Base-by-base conservation (phyloP, 2,329 filamentous ascomycete species). In the Orbilia ellipsospora region DNA sequence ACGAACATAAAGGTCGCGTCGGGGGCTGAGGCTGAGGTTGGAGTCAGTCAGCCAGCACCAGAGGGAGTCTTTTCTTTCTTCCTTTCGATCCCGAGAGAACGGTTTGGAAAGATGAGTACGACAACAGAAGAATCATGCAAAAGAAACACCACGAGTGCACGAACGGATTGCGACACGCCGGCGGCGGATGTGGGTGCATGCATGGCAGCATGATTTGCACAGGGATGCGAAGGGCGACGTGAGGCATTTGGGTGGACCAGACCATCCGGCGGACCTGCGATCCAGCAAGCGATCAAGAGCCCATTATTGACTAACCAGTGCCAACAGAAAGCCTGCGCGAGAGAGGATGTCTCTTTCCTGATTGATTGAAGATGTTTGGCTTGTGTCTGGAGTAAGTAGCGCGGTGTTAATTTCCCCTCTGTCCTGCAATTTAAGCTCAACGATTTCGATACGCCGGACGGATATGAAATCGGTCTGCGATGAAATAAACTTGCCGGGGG, bases 401-500 rank as follows among this genome's bases (percentile, higher is more conserved):
- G 67, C 60, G 67, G 52, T 62, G 55, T 75, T 69, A 75, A 69
- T 75, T 75, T 69, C 72, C 72, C 72, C 31, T 65, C 28, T 63
- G 51, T 75, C 72, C 72, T 75, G 72, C 64, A 75, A 75, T 75
- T 69, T 75, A 56, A 75, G 18, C 64, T 59, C 54, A 64, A 64
- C 59, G 45, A 26, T 68, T 68, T 63, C 64, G 45, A 36, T 36
- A 36, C 31, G 31, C 20, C 60, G 67, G 67, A 72, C 44, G 48
- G 52, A 72, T 54, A 70, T 57, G 20, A 70, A 36, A 57, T 70
- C 54, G 69, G 62, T 54, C 15, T 54, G 18, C 36, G 4, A n/a
- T 40, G 40, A 56, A 36, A 42, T 18, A 36, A 36, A 36, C 31
- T 36, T 36, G n/a, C 10, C 42, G 28, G 23, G 20, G 52, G 16